Conservation (phyloP, 2,329 filamentous ascomycete genomes). For the Ophiognomonia clavigignenti-juglandacearum region DNA sequence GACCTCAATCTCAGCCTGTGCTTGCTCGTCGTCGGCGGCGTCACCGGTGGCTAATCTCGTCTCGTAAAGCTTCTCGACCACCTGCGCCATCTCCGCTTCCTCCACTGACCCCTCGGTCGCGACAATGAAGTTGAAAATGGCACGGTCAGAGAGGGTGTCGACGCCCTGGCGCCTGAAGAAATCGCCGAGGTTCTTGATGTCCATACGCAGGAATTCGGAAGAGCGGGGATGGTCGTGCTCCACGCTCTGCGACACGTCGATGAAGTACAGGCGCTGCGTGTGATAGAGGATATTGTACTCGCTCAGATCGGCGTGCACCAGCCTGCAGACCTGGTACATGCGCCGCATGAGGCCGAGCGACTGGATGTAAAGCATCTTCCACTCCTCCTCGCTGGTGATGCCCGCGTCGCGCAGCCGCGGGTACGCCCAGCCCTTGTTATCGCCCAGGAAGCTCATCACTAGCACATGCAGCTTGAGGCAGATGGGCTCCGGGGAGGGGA, state of each 20-base stretch:
- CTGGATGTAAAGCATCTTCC: conserved; percentile 75
- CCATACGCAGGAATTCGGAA: conserved; percentile 92
- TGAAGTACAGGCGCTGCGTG: conserved; percentile 77
- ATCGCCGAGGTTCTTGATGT: conserved; percentile 93
- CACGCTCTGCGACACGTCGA: conserved; percentile 96
- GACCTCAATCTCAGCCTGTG: conserved; percentile 58
- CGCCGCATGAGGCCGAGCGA: conserved; percentile 83
- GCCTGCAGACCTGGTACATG: conserved; percentile 85
- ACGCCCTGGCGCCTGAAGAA: conserved; percentile 88
- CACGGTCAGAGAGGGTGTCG: conserved; percentile 70
- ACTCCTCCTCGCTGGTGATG: conserved; percentile 66
- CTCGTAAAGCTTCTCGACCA: conserved; percentile 64
- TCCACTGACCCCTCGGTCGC: conserved; percentile 54
- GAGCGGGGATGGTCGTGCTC: conserved; percentile 94
- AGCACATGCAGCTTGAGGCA: conserved; percentile 90
- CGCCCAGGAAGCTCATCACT: conserved; percentile 90
- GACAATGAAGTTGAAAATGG: conserved; percentile 82
- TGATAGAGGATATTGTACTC: conserved; percentile 98
- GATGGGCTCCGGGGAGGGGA: conserved; percentile 86
- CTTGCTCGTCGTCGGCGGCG: conserved; percentile 24
- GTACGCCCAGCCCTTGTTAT: conserved; percentile 80
- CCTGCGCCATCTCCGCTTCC: conserved; percentile 54
- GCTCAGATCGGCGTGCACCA: conserved; percentile 94
- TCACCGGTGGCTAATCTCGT: conserved; percentile 40
- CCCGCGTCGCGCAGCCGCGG: conserved; percentile 85